Evolutionary conservation across 305 asterid species (phyloP), one percentile per base, ranked within the genome.

Genomic region (Petunia hybrid): DNA sequence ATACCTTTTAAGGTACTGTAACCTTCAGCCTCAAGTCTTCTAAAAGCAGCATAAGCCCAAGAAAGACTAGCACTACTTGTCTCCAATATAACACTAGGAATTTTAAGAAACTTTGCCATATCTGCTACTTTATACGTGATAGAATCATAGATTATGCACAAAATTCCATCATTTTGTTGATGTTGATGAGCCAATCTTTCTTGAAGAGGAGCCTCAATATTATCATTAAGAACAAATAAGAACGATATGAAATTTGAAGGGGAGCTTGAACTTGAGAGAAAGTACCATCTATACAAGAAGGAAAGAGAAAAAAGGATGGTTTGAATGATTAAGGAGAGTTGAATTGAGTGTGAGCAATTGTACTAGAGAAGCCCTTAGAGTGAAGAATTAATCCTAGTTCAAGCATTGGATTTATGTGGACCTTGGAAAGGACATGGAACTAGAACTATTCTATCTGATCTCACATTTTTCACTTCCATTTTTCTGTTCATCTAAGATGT

Each of bases 391-490:
- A 39, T 0, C 83, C 94, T 1, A 92, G 76, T 75, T 88, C 91
- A 78, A 91, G 86, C 92, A 91, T 85, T 8, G 94, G 96, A 1
- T 83, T 91, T 6, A 88, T 39, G 86, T 91, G 96, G 86, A 35
- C 86, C 82, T 13, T 83, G 81, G 8, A 56, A 57, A 2, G 81
- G 64, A 9, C 3, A 38, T 39, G 86, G 83, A 16, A 83, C 74
- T n/a, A 83, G 61, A 2, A 83, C 81, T 2, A 76, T 81, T 0
- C 31, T 51, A 0, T 83, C 48, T 75, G 46, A 53, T 6, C 39
- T 36, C 63, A 22, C 43, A 31, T 12, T 31, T 13, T 63, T 41
- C 42, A 63, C 38, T 31, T 63, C 13, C 40, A 63, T 16, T 10
- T 63, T 5, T 14, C 38, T 6, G 41, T 35, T 4, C 39, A 22